Conservation (phyloP, 1,284 basidiomycete species). For the Entoloma clypeatum region DNA sequence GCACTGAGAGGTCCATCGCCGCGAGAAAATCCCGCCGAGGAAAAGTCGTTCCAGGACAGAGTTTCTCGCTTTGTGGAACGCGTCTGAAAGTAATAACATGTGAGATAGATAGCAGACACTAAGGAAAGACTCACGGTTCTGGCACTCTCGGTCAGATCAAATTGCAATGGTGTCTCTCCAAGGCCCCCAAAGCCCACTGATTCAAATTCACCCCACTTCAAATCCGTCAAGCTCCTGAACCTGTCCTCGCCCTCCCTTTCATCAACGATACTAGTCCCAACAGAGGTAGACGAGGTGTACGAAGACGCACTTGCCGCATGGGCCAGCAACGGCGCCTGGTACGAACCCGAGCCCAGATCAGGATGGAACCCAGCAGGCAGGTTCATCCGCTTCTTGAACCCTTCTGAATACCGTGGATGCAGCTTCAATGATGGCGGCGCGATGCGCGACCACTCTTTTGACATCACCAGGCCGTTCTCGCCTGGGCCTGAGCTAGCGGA, state of each 20-base stretch:
- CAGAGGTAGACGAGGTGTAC: constrained; percentile 24
- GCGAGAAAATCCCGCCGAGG: constrained; percentile 73
- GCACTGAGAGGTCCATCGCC: constrained; percentile 68
- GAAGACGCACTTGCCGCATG: constrained; percentile 25
- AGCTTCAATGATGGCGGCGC: constrained; percentile 55
- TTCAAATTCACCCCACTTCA: constrained; percentile 89
- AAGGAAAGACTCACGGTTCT: constrained; percentile 53
- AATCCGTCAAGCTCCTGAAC: constrained; percentile 77
- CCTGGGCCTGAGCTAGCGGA: constrained; percentile 18
- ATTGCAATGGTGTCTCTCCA: constrained; percentile 69
- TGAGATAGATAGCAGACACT: constrained; percentile 5
- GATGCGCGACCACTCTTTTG: constrained; percentile 74
- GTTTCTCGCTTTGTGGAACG: constrained; percentile 72
- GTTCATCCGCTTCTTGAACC: constrained; percentile 70
- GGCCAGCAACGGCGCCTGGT: constrained; percentile 16
- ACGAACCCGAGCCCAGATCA: constrained; percentile 29
- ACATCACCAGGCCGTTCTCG: constrained; percentile 44
- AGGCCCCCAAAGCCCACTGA: constrained; percentile 67
- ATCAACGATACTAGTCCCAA: constrained; percentile 19
- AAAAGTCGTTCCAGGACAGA: constrained; percentile 85
- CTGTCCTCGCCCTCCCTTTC: constrained; percentile 49
- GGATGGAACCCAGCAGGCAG: constrained; percentile 57
- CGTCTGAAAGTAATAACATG: constrained; percentile 39
- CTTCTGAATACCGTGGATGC: constrained; percentile 60
- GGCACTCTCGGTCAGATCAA: constrained; percentile 85